Conservation (phyloP, 2,329 filamentous ascomycete species). For the Diaporthe destruens region DNA sequence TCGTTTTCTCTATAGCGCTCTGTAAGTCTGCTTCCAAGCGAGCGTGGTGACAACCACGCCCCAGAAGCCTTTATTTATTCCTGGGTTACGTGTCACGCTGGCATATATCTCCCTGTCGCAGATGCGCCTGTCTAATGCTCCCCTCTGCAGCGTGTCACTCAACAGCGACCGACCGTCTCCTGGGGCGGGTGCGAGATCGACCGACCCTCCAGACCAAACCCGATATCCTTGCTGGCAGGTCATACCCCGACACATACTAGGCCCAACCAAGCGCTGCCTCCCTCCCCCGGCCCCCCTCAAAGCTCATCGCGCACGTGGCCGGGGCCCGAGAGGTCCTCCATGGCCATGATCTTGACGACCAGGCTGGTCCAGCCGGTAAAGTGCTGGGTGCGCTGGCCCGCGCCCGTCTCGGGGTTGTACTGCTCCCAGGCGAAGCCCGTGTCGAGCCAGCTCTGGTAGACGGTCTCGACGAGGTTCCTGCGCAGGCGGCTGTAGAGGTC, state of each 20-base stretch:
- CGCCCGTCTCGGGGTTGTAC: constrained; percentile 93
- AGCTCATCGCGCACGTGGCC: constrained; percentile 61
- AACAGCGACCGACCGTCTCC: not conserved
- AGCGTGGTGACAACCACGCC: not conserved
- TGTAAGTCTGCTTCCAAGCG: not conserved
- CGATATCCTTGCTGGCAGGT: not conserved
- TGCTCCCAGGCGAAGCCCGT: constrained; percentile 99
- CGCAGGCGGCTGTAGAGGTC: constrained; percentile 82
- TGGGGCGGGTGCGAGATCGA: too few species aligned
- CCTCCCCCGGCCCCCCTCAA: constrained; percentile 46
- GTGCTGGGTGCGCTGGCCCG: constrained; percentile 95
- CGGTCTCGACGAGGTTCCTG: constrained; percentile 87
- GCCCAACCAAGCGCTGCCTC: too few species aligned
- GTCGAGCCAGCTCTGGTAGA: constrained; percentile 87
- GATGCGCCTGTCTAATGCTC: not conserved
- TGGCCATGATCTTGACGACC: constrained; percentile 96
- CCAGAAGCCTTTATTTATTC: not conserved
- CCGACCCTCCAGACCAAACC: not conserved
- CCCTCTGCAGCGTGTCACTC: not conserved
- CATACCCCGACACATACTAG: too few species aligned
- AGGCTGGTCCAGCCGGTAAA: constrained; percentile 99
- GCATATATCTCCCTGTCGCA: not conserved
- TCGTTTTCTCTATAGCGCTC: constrained; percentile 11
- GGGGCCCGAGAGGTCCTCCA: constrained; percentile 75
- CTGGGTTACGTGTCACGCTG: constrained; percentile 10